phyloP scores from a whole-genome alignment of 495 filamentous ascomycete species.

The Hypoxylon rickii region DNA sequence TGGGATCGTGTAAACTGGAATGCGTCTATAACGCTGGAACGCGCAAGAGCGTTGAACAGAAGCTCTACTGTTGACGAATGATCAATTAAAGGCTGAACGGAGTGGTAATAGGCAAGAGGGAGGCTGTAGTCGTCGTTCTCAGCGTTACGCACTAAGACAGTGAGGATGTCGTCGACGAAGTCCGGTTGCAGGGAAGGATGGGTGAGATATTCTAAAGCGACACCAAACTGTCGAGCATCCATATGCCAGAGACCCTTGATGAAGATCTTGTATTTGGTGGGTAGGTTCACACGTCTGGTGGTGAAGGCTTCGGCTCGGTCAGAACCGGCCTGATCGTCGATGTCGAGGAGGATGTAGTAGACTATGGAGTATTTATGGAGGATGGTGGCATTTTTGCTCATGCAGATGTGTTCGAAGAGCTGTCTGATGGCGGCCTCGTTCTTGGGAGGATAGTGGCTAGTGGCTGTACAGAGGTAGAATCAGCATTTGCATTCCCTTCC shows the following conservation, averaged over 20 bases:
- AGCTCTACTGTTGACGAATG: slow-evolving; percentile 60
- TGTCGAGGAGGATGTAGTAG: slow-evolving; percentile 80
- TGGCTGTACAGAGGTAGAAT: no score
- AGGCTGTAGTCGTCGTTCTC: slow-evolving; percentile 65
- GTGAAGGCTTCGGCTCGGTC: slow-evolving; percentile 61
- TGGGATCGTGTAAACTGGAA: slow-evolving; percentile 72
- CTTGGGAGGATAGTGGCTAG: slow-evolving; percentile 70
- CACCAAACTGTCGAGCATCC: slow-evolving; percentile 70
- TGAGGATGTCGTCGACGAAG: slow-evolving; percentile 79
- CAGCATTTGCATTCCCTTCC: no score
- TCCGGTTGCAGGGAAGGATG: slow-evolving; percentile 77
- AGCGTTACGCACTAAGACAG: slow-evolving; percentile 65
- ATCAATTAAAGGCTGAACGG: slow-evolving; percentile 66
- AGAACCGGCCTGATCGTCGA: slow-evolving; percentile 55
- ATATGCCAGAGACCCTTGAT: slow-evolving; percentile 83
- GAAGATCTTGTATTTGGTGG: slow-evolving; percentile 71
- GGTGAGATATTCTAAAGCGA: slow-evolving; percentile 71
- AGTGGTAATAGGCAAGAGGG: slow-evolving; percentile 76
- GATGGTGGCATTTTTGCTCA: slow-evolving; percentile 58
- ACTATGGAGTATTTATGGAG: slow-evolving; percentile 78
- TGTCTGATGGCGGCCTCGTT: slow-evolving; percentile 64
- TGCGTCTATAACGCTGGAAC: slow-evolving; percentile 70
- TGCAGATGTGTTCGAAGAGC: slow-evolving; percentile 67
- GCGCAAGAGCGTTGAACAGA: slow-evolving; percentile 68
- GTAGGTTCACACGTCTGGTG: slow-evolving; percentile 54